These are phyloP conservation scores for Saccharomycopsis vini DNA, from an alignment of 805 yeast genomes.

Conservation along the genomic window DNA sequence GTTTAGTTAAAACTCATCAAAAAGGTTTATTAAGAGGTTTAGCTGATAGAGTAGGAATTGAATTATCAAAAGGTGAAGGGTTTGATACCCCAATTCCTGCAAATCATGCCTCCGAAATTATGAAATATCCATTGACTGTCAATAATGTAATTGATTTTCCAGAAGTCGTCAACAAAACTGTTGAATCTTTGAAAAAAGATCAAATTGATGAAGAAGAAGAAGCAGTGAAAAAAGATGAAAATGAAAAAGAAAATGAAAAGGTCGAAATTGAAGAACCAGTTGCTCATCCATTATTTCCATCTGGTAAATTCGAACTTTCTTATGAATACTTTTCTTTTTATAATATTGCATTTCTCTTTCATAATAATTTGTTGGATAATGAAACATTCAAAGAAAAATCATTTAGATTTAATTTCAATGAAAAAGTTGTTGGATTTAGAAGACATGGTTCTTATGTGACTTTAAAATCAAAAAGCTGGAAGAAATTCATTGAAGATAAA, in stretches of 20 bases:
- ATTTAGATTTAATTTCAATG: constrained; percentile 28
- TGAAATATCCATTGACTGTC: constrained; percentile 10
- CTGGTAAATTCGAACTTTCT: constrained; percentile 39
- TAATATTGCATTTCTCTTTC: constrained; percentile 10
- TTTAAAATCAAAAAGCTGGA: constrained; percentile 7
- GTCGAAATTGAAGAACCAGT: not conserved
- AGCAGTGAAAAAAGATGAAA: constrained; percentile 21
- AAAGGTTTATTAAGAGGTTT: constrained; percentile 58
- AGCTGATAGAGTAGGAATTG: constrained; percentile 46
- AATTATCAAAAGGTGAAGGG: constrained; percentile 76
- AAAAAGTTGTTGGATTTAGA: constrained; percentile 52
- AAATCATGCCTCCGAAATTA: constrained; percentile 22
- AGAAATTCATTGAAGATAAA: constrained; percentile 4
- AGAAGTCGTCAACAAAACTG: constrained; percentile 1
- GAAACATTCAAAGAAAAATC: constrained; percentile 29
- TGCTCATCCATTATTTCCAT: constrained; percentile 2
- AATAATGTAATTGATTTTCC: constrained; percentile 31
- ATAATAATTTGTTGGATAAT: constrained; percentile 34
- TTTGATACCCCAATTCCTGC: constrained; percentile 48
- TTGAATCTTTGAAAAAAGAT: constrained; percentile 1
- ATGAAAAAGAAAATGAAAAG: constrained; percentile 1
- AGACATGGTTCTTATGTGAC: constrained; percentile 43
- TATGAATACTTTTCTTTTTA: constrained; percentile 42
- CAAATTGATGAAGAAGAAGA: constrained; percentile 22
- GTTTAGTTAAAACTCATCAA: constrained; percentile 66